Conservation (phyloP, 2,329 filamentous ascomycete genomes). For the Clarireedia sp. region DNA sequence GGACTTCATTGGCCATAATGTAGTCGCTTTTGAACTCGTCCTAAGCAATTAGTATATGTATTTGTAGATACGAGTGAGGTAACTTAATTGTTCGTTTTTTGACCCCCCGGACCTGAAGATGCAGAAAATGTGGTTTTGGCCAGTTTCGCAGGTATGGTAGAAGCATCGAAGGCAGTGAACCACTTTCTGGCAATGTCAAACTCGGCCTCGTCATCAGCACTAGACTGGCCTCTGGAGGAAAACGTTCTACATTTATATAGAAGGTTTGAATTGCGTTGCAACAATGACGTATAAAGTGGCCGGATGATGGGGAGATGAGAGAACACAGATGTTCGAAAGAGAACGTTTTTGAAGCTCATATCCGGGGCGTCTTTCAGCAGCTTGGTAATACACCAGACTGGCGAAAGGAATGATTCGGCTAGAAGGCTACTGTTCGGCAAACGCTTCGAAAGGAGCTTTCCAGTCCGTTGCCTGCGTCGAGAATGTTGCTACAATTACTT, state of each 20-base stretch:
- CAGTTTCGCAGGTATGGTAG: conserved; percentile 22
- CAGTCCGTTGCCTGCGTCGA: too few species aligned
- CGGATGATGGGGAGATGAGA: conserved; percentile 8
- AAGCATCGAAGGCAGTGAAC: conserved; percentile 21
- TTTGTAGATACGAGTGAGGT: neutral
- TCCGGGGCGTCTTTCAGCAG: neutral
- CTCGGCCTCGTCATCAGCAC: conserved; percentile 17
- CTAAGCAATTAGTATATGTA: conserved; percentile 16
- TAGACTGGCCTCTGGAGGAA: conserved; percentile 13
- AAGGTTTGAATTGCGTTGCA: conserved; percentile 6
- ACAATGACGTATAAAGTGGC: conserved; percentile 5
- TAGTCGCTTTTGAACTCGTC: conserved; percentile 29
- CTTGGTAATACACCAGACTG: too few species aligned
- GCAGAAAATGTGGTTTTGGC: conserved; percentile 22
- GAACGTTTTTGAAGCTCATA: neutral
- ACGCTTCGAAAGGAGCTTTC: too few species aligned
- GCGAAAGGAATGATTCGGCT: neutral
- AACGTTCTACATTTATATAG: conserved; percentile 14
- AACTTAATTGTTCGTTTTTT: conserved; percentile 30
- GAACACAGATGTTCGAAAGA: neutral
- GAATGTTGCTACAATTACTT: too few species aligned
- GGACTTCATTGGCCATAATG: conserved; percentile 23
- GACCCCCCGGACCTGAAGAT: conserved; percentile 28
- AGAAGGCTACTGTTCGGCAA: too few species aligned
- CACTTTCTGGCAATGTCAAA: conserved; percentile 26